Base-by-base conservation (phyloP, 345 rosid species). In the Clausena lansium region DNA sequence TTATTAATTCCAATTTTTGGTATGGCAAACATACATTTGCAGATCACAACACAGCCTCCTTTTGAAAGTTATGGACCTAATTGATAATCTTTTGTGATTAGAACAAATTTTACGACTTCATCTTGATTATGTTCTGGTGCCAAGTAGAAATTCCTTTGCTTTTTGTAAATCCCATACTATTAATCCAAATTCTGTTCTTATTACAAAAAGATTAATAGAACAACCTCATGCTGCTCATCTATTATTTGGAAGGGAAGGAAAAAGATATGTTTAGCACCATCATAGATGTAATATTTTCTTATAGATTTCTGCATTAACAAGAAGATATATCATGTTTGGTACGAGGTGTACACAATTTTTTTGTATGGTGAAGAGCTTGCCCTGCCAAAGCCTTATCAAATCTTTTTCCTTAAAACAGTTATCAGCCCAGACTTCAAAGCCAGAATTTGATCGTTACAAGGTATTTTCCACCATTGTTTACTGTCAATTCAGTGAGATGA, bases 381-480 rank as follows among this genome's bases (percentile, higher is more conserved):
- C 22, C 6, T 50, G 55, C 55, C 22, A 50, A 50, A 50, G 55
- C 55, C 7, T 10, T 50, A 50, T 15, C 5, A 50, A 14, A 50
- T 50, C 55, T 33, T 33, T 15, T 63, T 76, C 30, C 22, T 25
- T 76, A 27, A 27, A 25, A 25, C 88, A 91, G 93, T 64, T 80
- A 74, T 81, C 83, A 70, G 64, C 71, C 60, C 85, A 85, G 83
- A 66, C 83, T 80, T 17, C 79, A 57, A 88, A 82, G 78, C 59
- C 85, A 28, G 79, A 73, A 77, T 80, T 83, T 81, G 88, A 87
- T 84, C 65, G 79, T 73, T 70, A 66, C 73, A 89, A 87, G 90
- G 98, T 91, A 82, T 55, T 35, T 67, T 11, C 11, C 47, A 15
- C 30, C 36, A 57, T n/a, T 79, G 27, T 67, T 68, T 78, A 59